These are phyloP conservation scores for Xylariaceae sp. DNA, from an alignment of 2,329 filamentous ascomycete genomes.

Conservation along the genomic window DNA sequence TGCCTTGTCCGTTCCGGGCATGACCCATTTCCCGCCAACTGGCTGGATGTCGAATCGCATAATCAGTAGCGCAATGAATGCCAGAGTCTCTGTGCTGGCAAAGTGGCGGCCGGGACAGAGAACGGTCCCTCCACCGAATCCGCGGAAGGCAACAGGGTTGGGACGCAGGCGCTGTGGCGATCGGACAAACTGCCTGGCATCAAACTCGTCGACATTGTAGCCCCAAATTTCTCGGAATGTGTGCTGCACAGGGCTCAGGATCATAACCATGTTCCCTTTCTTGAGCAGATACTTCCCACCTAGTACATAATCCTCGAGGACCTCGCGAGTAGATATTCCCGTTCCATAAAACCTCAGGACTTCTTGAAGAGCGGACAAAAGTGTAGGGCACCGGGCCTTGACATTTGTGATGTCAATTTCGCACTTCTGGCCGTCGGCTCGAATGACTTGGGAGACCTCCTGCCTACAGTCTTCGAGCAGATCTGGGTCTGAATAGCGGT, in stretches of 20 bases:
- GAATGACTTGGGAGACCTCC: constrained; percentile 5
- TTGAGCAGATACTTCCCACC: constrained; percentile 12
- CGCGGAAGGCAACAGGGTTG: constrained; percentile 9
- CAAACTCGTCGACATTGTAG: constrained; percentile 2
- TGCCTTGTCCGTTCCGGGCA: background rate
- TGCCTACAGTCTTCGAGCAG: constrained; percentile 8
- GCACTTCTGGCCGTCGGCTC: constrained; percentile 2
- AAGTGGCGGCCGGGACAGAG: constrained; percentile 12
- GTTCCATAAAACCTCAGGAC: constrained; percentile 5
- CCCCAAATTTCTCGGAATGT: constrained; percentile 7
- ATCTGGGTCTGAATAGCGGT: constrained; percentile 5
- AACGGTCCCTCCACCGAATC: constrained; percentile 8
- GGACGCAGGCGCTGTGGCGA: background rate
- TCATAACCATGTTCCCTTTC: constrained; percentile 12
- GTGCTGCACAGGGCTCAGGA: constrained; percentile 9
- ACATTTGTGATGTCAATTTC: constrained; percentile 3
- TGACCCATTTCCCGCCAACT: constrained; percentile 1
- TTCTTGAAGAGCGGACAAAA: constrained; percentile 5
- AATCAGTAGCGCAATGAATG: constrained; percentile 5
- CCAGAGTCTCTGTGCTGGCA: constrained; percentile 7
- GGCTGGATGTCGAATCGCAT: constrained; percentile 6
- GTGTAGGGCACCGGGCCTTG: constrained; percentile 6
- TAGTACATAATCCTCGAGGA: constrained; percentile 7
- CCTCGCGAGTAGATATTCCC: constrained; percentile 2
- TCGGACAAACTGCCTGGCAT: constrained; percentile 2